Evolutionary conservation across 176 grass and related monocot genomes (phyloP), one percentile per base, ranked within the genome.

Genomic region (Ensete glaucum): DNA sequence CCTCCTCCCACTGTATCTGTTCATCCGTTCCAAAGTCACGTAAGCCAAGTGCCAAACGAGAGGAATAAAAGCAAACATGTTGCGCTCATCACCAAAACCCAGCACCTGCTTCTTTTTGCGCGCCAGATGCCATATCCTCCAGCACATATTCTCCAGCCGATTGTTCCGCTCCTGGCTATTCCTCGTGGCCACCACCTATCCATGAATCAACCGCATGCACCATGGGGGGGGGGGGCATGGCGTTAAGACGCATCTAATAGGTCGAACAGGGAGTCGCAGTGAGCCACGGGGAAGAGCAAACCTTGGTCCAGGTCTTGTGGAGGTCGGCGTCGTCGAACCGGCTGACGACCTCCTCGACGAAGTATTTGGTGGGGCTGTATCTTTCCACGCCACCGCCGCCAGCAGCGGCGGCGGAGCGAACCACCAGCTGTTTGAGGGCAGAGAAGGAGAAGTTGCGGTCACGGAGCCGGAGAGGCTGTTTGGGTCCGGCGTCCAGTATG

Each of bases 221-320:
- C 17, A 22, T 6, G 34, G 22, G 22, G 34, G 34, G 22, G 22
- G 34, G 34, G 5, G 34, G 34, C 34, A 43, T 34, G 34, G 34
- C 34, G 5, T 6, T 43, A 43, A 43, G 34, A 4, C 34, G 34
- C 4, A 6, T 43, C 4, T 43, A 43, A 43, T 43, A 6, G 34
- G 34, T 43, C 34, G 34, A 43, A 43, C 34, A 43, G 34, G 34
- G 34, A 43, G 5, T 43, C 34, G 34, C 29, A 17, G 66, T 9
- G 20, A 7, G 3, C 15, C 16, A 70, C 5, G 34, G 34, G 0
- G 34, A 43, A 43, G 34, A 43, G 34, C 34, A 43, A 43, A 89
- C 94, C 90, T 91, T 93, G n/a, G 89, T 81, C 94, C 94, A 98
- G 5, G 94, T 93, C 73, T 87, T 98, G 81, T 98, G 94, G 55